These are phyloP conservation scores for Boletus pseudopeckii DNA, from an alignment of 768 basidiomycete genomes.

Conservation along the genomic window DNA sequence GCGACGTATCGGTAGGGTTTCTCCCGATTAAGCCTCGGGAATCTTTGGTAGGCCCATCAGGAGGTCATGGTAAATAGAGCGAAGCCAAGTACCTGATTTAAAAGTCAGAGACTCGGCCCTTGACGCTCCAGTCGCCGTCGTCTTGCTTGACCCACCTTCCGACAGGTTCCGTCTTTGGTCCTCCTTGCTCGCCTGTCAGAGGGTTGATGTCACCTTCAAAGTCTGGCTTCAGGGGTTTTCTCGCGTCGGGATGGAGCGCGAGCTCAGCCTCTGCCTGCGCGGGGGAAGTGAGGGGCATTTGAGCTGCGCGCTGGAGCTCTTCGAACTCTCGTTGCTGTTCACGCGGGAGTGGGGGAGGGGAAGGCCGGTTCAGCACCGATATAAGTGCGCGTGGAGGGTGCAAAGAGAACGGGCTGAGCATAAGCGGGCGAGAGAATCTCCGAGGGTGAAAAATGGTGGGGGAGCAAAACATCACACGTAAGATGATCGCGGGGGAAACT, in stretches of 20 bases:
- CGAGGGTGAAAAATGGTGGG: too few relatives aligned
- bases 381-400: conserved; percentile 18
- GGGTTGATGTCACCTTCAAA: conserved; percentile 85
- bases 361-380: conserved; percentile 51
- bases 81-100: conserved; percentile 29
- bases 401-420: background rate
- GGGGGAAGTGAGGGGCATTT: conserved; percentile 36
- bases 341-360: conserved; percentile 72
- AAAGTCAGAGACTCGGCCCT: conserved; percentile 86
- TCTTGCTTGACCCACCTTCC: conserved; percentile 47
- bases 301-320: conserved; percentile 65
- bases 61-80: background rate
- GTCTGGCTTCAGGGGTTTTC: conserved; percentile 52
- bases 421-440: background rate
- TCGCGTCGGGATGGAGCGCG: conserved; percentile 69
- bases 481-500: too few relatives aligned
- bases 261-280: conserved; percentile 40
- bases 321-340: conserved; percentile 85
- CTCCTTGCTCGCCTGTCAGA: conserved; percentile 77
- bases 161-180: conserved; percentile 85
- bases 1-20: background rate
- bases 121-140: conserved; percentile 86
- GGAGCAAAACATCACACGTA: too few relatives aligned
- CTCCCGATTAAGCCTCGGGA: background rate
- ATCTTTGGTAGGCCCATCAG: background rate